Evolutionary conservation across 1,284 basidiomycete genomes (phyloP).

Genomic region (Cryptococcus sp.): DNA sequence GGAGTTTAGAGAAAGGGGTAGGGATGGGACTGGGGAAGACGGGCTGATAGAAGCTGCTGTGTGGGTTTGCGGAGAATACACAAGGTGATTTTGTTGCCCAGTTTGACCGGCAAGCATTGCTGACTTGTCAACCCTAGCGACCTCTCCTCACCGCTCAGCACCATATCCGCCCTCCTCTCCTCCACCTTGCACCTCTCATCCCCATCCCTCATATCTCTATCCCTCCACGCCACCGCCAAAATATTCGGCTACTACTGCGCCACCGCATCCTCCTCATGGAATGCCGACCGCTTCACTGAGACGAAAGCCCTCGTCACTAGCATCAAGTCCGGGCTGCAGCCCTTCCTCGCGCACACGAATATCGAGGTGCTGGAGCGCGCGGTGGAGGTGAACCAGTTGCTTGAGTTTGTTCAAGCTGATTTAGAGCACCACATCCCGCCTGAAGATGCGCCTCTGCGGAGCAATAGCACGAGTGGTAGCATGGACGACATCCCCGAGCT

Average conservation of each 20-base stretch:
- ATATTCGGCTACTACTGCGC: constrained; percentile 82
- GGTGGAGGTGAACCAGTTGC: constrained; percentile 72
- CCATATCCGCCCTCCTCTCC: constrained; percentile 58
- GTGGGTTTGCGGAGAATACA: constrained; percentile 93
- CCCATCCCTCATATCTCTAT: constrained; percentile 65
- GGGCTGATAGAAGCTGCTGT: constrained; percentile 88
- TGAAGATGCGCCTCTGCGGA: background rate
- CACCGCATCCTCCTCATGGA: constrained; percentile 70
- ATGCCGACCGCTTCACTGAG: constrained; percentile 49
- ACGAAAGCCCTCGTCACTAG: constrained; percentile 62
- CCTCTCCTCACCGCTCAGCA: constrained; percentile 37
- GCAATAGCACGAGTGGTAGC: constrained; percentile 17
- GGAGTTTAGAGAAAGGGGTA: constrained; percentile 56
- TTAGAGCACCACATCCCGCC: constrained; percentile 58
- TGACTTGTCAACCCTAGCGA: constrained; percentile 15
- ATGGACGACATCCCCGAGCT: constrained; percentile 44
- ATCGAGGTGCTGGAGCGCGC: constrained; percentile 93
- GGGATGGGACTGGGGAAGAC: constrained; percentile 61
- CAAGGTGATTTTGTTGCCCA: constrained; percentile 58
- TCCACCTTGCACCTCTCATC: constrained; percentile 56
- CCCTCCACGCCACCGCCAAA: constrained; percentile 79
- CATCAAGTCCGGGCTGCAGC: constrained; percentile 58
- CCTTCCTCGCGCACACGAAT: constrained; percentile 57
- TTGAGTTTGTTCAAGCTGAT: constrained; percentile 76
- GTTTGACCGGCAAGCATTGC: background rate